Evolutionary conservation across 2,329 filamentous ascomycete species (phyloP), one percentile per base, ranked within the genome.

Genomic region (Rachicladosporium sp.): DNA sequence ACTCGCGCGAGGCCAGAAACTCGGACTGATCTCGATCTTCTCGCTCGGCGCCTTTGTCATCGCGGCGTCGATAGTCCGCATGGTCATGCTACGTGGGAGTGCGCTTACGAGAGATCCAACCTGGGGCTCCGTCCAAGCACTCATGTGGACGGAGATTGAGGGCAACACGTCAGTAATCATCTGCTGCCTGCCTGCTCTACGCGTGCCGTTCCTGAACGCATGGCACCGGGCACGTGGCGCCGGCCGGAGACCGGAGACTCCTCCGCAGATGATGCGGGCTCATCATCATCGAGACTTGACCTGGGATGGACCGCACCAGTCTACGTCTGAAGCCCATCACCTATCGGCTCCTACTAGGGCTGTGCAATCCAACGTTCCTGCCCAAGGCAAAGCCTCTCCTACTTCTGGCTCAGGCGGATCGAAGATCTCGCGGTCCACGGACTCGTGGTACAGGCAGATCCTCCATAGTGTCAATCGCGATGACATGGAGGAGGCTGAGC

Each of bases 91-190:
- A 6, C 36, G 34, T n/a, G 36, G 32, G 11, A 50, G 49, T 32
- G 48, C 49, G 2, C n/a, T 11, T 31, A 38, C 32, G 6, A 31
- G 15, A 2, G 51, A 54, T 38, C 47, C 49, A 11, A 52, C 51
- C 6, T 53, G 50, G 50, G 46, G 49, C 23, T 43, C 43, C 8
- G 48, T 43, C 33, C 41, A 43, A 5, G 47, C 49, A 3, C 36
- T 50, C 10, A 47, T 47, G 6, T 54, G 51, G 51, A 53, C 49
- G 3, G 47, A 51, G 29, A 46, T 54, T 21, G 51, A 54, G 38
- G 48, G 46, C 10, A 50, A 49, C 15, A 50, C 49, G 4, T 44
- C 49, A 3, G 45, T 52, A 23, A 52, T 54, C 29, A 44, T 45
- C 15, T 54, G 51, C 42, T 52, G 47, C 41, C 29, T 51, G 15